Percentiles rank a stretch among this genome's conserved stretches.
These are phyloP conservation scores for Colletotrichum kahawae DNA, from an alignment of 2,329 filamentous ascomycete genomes.

Conservation along the genomic window DNA sequence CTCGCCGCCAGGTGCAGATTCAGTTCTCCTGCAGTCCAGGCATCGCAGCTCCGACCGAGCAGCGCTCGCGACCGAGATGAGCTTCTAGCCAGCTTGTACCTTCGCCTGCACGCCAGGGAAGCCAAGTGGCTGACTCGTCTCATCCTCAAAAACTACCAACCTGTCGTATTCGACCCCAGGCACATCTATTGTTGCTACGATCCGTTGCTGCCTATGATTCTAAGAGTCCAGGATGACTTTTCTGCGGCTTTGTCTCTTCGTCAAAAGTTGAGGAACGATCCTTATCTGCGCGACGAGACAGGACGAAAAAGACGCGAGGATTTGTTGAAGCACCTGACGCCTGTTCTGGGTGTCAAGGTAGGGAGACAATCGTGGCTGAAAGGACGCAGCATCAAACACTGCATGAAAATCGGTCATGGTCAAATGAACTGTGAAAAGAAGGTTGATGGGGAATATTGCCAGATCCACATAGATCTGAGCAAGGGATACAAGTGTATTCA, in stretches of 20 bases:
- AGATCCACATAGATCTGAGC: slow-evolving; percentile 78
- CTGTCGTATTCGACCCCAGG: slow-evolving; percentile 64
- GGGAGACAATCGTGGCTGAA: slow-evolving; percentile 70
- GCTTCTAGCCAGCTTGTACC: slow-evolving; percentile 60
- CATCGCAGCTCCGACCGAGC: slow-evolving; percentile 30
- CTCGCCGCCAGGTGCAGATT: slow-evolving; percentile 74
- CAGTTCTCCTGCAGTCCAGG: slow-evolving; percentile 68
- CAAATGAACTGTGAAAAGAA: slow-evolving; percentile 80
- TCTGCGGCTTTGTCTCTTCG: slow-evolving; percentile 62
- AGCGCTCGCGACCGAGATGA: slow-evolving; percentile 41
- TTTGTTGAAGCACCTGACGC: slow-evolving; percentile 47
- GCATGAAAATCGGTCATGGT: slow-evolving; percentile 65
- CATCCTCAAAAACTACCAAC: slow-evolving; percentile 77
- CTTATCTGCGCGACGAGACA: slow-evolving; percentile 27
- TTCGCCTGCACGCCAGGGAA: slow-evolving; percentile 67
- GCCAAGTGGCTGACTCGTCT: slow-evolving; percentile 89
- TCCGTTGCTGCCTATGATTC: slow-evolving; percentile 70
- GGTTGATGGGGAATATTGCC: slow-evolving; percentile 89
- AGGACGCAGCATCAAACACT: slow-evolving; percentile 75
- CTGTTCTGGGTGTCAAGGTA: slow-evolving; percentile 65
- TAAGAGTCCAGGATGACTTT: slow-evolving; percentile 75
- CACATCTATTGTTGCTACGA: slow-evolving; percentile 68
- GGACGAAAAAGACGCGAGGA: slow-evolving; percentile 15
- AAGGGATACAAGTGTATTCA: slow-evolving; percentile 63
- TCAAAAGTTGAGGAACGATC: slow-evolving; percentile 35